Evolutionary conservation across 2,329 filamentous ascomycete genomes (phyloP).

Genomic region (Apiospora pterosperma): DNA sequence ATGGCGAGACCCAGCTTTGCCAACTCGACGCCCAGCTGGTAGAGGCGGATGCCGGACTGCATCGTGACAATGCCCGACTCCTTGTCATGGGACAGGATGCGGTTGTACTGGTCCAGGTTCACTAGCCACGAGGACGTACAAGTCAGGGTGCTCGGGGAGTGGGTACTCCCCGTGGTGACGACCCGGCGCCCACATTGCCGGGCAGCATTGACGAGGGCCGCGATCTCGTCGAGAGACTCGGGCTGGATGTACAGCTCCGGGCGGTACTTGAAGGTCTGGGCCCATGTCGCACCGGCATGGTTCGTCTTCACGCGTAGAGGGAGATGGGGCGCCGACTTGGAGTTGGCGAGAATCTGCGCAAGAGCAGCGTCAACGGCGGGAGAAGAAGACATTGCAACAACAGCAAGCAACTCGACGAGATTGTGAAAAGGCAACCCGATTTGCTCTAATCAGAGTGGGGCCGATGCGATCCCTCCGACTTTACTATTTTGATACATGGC

Average conservation of each 20-base stretch:
- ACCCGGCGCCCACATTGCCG: conserved; percentile 77
- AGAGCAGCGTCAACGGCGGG: neutral
- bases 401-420: neutral
- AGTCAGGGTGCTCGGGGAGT: conserved; percentile 89
- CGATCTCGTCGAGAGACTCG: conserved; percentile 72
- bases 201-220: conserved; percentile 78
- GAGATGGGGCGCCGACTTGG: neutral
- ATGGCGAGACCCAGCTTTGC: conserved; percentile 76
- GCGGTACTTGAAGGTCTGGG: conserved; percentile 81
- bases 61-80: conserved; percentile 67
- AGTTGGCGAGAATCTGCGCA: neutral
- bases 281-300: conserved; percentile 90
- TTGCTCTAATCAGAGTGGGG: neutral
- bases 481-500: neutral
- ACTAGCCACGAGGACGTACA: conserved; percentile 93
- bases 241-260: conserved; percentile 92
- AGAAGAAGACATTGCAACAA: neutral
- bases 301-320: neutral
- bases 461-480: neutral
- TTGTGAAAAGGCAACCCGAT: neutral
- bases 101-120: conserved; percentile 81
- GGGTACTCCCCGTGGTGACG: conserved; percentile 82
- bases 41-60: conserved; percentile 84
- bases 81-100: conserved; percentile 67
- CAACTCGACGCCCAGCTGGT: conserved; percentile 68